Conservation (phyloP, 768 basidiomycete genomes). For the Boletus insuetus region DNA sequence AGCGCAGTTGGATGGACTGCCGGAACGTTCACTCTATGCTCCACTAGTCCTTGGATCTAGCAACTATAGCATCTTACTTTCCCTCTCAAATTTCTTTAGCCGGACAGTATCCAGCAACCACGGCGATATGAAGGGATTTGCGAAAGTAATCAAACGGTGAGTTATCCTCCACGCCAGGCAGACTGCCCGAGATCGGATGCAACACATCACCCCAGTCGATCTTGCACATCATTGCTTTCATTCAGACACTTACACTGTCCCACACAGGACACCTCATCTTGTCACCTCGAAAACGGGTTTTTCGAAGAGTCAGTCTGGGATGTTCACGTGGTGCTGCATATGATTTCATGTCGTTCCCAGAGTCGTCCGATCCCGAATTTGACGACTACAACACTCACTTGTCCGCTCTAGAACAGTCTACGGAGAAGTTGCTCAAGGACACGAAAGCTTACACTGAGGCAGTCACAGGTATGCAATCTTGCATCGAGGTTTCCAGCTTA, state of each 20-base stretch:
- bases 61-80: background rate
- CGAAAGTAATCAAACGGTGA: constrained; percentile 75
- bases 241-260: constrained; percentile 6
- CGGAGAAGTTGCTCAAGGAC: constrained; percentile 92
- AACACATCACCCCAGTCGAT: constrained; percentile 5
- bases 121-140: constrained; percentile 74
- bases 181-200: background rate
- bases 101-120: background rate
- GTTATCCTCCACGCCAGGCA: constrained; percentile 11
- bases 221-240: background rate
- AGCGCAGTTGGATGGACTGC: no score
- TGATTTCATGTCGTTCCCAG: constrained; percentile 33
- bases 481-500: background rate
- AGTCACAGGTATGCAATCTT: constrained; percentile 52
- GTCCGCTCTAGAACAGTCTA: constrained; percentile 67
- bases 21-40: background rate
- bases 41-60: background rate
- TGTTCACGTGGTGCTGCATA: background rate
- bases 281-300: constrained; percentile 86
- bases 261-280: constrained; percentile 80
- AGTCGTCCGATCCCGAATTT: constrained; percentile 85
- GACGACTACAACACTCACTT: constrained; percentile 85
- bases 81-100: background rate
- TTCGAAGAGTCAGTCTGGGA: constrained; percentile 73
- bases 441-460: constrained; percentile 83